These are phyloP conservation scores for Clarireedia paspali DNA, from an alignment of 2,329 filamentous ascomycete species.

Conservation along the genomic window DNA sequence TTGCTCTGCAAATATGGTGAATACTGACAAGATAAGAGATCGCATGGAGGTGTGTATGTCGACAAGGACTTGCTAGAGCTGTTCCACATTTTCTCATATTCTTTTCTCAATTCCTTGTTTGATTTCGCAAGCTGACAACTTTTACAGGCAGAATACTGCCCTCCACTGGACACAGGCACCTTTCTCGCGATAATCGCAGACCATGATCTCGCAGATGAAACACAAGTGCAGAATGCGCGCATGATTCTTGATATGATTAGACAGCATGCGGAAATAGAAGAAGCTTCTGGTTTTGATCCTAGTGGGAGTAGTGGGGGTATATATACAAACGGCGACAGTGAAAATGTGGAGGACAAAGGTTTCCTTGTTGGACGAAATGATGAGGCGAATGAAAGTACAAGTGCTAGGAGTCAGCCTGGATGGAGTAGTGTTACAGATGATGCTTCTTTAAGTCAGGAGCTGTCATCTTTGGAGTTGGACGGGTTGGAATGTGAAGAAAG, in stretches of 20 bases:
- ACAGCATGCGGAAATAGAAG: conserved; percentile 55
- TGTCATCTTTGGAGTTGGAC: conserved; percentile 22
- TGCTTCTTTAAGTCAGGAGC: conserved; percentile 23
- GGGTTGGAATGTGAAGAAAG: conserved; percentile 29
- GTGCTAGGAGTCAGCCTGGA: conserved; percentile 17
- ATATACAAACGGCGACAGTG: conserved; percentile 5
- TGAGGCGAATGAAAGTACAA: conserved; percentile 16
- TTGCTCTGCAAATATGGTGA: not conserved
- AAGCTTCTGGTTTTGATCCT: conserved; percentile 70
- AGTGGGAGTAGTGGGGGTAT: conserved; percentile 54
- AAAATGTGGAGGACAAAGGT: not conserved
- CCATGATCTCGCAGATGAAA: conserved; percentile 51
- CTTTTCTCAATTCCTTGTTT: not conserved
- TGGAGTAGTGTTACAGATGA: conserved; percentile 26
- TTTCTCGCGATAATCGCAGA: conserved; percentile 71
- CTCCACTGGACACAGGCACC: conserved; percentile 37
- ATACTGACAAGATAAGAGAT: conserved; percentile 2
- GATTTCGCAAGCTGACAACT: not conserved
- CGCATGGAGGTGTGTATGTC: conserved; percentile 2
- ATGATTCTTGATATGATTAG: conserved; percentile 59
- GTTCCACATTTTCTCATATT: not conserved
- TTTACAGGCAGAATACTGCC: conserved; percentile 8
- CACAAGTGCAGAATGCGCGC: conserved; percentile 46
- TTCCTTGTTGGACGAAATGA: conserved; percentile 10
- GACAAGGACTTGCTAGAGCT: not conserved